These are phyloP conservation scores for Blastobotrys aristatus DNA, from an alignment of 1,139 yeast species.

Conservation along the genomic window DNA sequence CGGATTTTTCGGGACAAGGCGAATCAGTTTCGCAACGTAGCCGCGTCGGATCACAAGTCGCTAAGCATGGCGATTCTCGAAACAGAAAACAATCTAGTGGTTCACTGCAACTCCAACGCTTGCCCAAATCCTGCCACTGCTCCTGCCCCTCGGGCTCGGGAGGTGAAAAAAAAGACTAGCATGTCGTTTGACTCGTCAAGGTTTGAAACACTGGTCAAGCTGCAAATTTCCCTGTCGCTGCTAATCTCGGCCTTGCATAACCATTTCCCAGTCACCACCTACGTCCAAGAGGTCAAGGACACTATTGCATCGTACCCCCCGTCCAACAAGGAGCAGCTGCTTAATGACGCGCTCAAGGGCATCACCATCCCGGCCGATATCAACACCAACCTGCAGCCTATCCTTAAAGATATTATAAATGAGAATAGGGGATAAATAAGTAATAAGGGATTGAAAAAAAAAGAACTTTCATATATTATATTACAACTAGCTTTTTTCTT, in stretches of 20 bases:
- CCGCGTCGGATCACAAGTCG: not conserved
- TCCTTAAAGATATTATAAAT: slow-evolving; percentile 23
- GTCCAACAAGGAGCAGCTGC: slow-evolving; percentile 17
- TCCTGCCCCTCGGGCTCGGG: not conserved
- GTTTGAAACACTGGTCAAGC: slow-evolving; percentile 17
- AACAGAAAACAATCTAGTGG: slow-evolving; percentile 22
- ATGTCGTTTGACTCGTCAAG: too few relatives aligned
- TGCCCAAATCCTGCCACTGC: too few relatives aligned
- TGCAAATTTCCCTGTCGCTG: slow-evolving; percentile 26
- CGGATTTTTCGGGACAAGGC: slow-evolving; percentile 23
- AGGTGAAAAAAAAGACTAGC: slow-evolving; percentile 1
- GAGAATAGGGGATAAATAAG: too few relatives aligned
- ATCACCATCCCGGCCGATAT: slow-evolving; percentile 27
- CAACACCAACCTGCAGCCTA: slow-evolving; percentile 28
- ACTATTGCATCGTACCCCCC: slow-evolving; percentile 18
- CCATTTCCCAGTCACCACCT: slow-evolving; percentile 21
- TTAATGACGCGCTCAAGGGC: slow-evolving; percentile 27
- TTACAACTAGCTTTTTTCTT: slow-evolving; percentile 3
- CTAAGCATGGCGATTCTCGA: slow-evolving; percentile 22
- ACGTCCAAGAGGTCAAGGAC: slow-evolving; percentile 25
- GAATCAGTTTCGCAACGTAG: not conserved
- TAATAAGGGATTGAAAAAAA: not conserved
- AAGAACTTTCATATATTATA: slow-evolving; percentile 4
- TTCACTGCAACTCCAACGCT: slow-evolving; percentile 23
- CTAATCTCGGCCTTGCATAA: slow-evolving; percentile 27